These are phyloP conservation scores for Phytophthora hibernalis DNA, from an alignment of 352 stramenopile genomes.

Conservation along the genomic window DNA sequence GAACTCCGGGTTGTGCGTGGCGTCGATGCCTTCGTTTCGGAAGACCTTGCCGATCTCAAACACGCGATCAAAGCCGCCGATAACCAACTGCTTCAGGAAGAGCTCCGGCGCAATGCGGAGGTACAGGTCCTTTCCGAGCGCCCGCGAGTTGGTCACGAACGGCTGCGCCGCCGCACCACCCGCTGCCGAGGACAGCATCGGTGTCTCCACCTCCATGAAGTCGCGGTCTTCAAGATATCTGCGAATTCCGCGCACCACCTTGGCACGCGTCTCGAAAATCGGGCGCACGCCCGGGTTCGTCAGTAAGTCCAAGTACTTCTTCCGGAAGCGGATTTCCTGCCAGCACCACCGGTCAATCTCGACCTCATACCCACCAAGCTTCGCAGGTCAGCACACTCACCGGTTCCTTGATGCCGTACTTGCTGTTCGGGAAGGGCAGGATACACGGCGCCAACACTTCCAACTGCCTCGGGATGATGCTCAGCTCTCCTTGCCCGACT, in stretches of 20 bases:
- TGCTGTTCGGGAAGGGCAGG: constrained; percentile 86
- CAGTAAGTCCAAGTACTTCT: constrained; percentile 99
- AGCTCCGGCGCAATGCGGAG: constrained; percentile 97
- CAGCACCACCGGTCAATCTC: constrained; percentile 55
- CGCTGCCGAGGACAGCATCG: constrained; percentile 98
- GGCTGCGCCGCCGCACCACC: constrained; percentile 97
- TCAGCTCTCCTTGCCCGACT: constrained; percentile 87
- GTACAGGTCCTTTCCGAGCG: constrained; percentile 96
- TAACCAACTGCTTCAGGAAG: constrained; percentile 97
- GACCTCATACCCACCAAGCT: background rate
- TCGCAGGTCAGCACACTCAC: constrained; percentile 34
- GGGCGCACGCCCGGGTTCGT: constrained; percentile 93
- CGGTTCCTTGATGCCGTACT: constrained; percentile 95
- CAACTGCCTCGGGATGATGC: constrained; percentile 86
- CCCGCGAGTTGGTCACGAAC: constrained; percentile 98
- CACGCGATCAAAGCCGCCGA: constrained; percentile 97
- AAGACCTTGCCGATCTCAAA: constrained; percentile 99
- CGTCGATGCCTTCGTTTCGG: constrained; percentile 97
- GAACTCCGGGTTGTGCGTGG: constrained; percentile 99
- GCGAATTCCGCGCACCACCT: constrained; percentile 74
- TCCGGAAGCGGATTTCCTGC: constrained; percentile 98
- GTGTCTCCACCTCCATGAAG: constrained; percentile 96
- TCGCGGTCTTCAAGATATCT: constrained; percentile 74
- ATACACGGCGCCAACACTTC: constrained; percentile 96
- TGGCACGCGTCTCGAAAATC: constrained; percentile 94